phyloP scores from a whole-genome alignment of 1,139 yeast genomes.

The Debaryomyces coudertii region DNA sequence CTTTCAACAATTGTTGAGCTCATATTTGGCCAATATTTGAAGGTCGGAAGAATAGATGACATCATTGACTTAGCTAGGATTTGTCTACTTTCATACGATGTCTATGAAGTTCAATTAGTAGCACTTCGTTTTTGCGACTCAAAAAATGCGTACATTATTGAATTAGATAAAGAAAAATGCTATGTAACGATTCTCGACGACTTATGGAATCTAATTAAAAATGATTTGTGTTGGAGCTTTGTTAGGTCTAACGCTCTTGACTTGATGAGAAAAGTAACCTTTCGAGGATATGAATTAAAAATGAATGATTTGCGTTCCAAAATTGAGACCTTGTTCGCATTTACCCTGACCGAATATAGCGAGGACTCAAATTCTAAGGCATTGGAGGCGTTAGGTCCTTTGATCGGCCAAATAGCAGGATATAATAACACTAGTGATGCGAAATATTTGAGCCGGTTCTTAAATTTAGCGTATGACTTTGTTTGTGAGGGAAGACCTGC shows the following conservation, averaged over 20 bases:
- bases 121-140: slow-evolving; percentile 36
- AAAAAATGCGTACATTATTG: slow-evolving; percentile 15
- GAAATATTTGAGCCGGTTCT: slow-evolving; percentile 15
- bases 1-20: slow-evolving; percentile 33
- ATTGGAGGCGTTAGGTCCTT: slow-evolving; percentile 53
- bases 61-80: slow-evolving; percentile 28
- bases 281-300: slow-evolving; percentile 10
- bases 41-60: slow-evolving; percentile 18
- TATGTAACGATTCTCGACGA: slow-evolving; percentile 14
- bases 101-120: slow-evolving; percentile 53
- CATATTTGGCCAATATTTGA: slow-evolving; percentile 24
- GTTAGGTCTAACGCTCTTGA: slow-evolving; percentile 46
- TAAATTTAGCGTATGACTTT: slow-evolving; percentile 28
- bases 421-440: background rate
- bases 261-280: slow-evolving; percentile 33
- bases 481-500: slow-evolving; percentile 48
- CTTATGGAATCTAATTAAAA: slow-evolving; percentile 32
- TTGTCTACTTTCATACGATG: slow-evolving; percentile 36
- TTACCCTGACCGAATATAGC: slow-evolving; percentile 29
- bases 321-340: slow-evolving; percentile 24
- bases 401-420: slow-evolving; percentile 21
- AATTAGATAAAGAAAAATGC: background rate
- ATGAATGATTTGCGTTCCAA: slow-evolving; percentile 14
- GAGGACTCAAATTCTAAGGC: slow-evolving; percentile 53
- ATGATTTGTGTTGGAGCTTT: slow-evolving; percentile 39